Base-by-base conservation (phyloP, 306 rosid genomes). In the Trichosanthes cucumerina region DNA sequence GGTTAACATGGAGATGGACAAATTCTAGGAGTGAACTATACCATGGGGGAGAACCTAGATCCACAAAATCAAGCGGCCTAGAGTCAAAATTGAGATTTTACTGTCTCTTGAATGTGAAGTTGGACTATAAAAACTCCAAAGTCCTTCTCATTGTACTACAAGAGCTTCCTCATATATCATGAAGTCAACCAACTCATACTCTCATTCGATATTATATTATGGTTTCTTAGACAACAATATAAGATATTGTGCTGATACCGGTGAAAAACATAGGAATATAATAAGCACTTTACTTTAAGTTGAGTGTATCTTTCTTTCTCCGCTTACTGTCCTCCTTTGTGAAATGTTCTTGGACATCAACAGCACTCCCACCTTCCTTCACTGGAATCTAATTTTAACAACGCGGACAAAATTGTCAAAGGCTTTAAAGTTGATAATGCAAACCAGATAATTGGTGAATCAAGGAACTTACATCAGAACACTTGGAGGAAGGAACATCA, bases 381-480 rank as follows among this genome's bases (percentile, higher is more conserved):
- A 53, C 85, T 54, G 63, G 75, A 82, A 80, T 81, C 86, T 84
- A 80, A 63, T 68, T 19, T n/a, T 46, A 71, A 80, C 54, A 19
- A 75, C 5, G 62, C 31, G 7, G 13, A 18, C 39, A 39, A 26
- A 26, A 52, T 15, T 49, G 72, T 19, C 75, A 47, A 7, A 15
- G 59, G 24, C 13, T 63, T 78, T 28, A 77, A 62, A 44, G 74
- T 50, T 62, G 62, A 46, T 63, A 81, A 64, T 75, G 41, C 26
- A 36, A 80, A 78, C 73, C 75, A 62, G 77, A 65, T 68, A 71
- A 64, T 73, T 62, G 68, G 70, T 63, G 72, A 23, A 79, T 70
- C 36, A 80, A 79, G 81, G 52, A 71, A 88, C 92, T 88, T 86
- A 93, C 96, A 60, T 70, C 60, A 60, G 86, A 59, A 47, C 31